A percentile compares a stretch with the other conserved stretches of the same genome.
phyloP scores from a whole-genome alignment of 345 rosid species.

The Euphorbia lathyris region DNA sequence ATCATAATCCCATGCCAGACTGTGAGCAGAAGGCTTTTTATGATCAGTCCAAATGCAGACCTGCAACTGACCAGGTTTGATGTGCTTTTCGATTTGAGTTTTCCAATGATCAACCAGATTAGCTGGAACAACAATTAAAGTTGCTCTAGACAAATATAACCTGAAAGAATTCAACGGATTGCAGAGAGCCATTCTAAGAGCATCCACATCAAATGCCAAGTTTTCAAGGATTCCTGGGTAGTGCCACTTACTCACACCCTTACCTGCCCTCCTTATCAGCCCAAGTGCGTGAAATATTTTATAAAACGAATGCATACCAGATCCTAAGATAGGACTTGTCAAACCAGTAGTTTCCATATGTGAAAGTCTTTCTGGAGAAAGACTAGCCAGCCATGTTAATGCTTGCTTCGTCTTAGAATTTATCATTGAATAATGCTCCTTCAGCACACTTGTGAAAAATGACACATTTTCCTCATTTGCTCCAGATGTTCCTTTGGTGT shows the following conservation, averaged over 20 bases:
- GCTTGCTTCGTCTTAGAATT: constrained; percentile 59
- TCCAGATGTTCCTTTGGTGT: constrained; percentile 53
- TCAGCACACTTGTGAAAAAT: constrained; percentile 70
- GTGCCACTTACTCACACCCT: constrained; percentile 65
- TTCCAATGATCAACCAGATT: constrained; percentile 93
- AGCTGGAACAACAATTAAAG: constrained; percentile 86
- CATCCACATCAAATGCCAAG: constrained; percentile 82
- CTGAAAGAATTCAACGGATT: constrained; percentile 73
- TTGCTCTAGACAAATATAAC: constrained; percentile 84
- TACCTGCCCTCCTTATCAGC: constrained; percentile 57
- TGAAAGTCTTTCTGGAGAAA: constrained; percentile 60
- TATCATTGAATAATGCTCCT: constrained; percentile 53
- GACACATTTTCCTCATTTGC: constrained; percentile 60
- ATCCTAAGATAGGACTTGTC: constrained; percentile 54
- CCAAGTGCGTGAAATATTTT: constrained; percentile 84
- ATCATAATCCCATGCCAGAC: constrained; percentile 97
- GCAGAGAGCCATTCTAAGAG: constrained; percentile 71
- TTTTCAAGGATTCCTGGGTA: constrained; percentile 66
- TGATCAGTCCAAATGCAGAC: constrained; percentile 70
- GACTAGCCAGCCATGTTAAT: constrained; percentile 73
- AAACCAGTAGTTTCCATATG: constrained; percentile 85
- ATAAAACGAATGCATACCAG: constrained; percentile 37
- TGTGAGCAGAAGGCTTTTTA: constrained; percentile 65
- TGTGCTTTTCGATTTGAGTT: constrained; percentile 82
- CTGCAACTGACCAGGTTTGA: constrained; percentile 67